phyloP scores from a whole-genome alignment of 805 yeast genomes.

The Ogataea corticis region DNA sequence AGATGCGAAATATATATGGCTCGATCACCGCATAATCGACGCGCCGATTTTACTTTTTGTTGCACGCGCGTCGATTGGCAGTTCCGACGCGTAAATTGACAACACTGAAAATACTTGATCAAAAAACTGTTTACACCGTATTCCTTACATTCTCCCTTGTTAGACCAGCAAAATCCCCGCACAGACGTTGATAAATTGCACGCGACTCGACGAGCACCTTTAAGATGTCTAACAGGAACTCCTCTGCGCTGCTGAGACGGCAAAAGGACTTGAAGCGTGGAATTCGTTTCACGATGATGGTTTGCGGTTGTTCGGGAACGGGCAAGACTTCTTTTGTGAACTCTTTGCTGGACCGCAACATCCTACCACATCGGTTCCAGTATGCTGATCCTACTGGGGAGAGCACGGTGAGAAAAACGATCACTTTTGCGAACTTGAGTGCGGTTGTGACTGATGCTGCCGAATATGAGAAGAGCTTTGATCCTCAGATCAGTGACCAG shows the following conservation, averaged over 20 bases:
- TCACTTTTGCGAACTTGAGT: conserved; percentile 60
- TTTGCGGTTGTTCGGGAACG: conserved; percentile 72
- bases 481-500: conserved; percentile 56
- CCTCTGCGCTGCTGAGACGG: conserved; percentile 41
- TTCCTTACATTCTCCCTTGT: background rate
- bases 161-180: background rate
- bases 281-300: conserved; percentile 69
- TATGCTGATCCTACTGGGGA: conserved; percentile 31
- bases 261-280: conserved; percentile 73
- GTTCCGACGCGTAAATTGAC: conserved; percentile 16
- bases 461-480: conserved; percentile 59
- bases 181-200: background rate
- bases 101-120: conserved; percentile 4
- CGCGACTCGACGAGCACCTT: background rate
- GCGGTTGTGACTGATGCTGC: conserved; percentile 56
- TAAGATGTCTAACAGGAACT: conserved; percentile 23
- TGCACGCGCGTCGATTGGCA: conserved; percentile 1
- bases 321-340: conserved; percentile 80
- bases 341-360: conserved; percentile 60
- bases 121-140: background rate
- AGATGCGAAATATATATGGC: background rate
- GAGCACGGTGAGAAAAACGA: conserved; percentile 42
- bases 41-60: background rate
- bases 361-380: conserved; percentile 60
- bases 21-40: background rate